Base-by-base conservation (phyloP, 495 filamentous ascomycete genomes). In the Penicillium desertorum region DNA sequence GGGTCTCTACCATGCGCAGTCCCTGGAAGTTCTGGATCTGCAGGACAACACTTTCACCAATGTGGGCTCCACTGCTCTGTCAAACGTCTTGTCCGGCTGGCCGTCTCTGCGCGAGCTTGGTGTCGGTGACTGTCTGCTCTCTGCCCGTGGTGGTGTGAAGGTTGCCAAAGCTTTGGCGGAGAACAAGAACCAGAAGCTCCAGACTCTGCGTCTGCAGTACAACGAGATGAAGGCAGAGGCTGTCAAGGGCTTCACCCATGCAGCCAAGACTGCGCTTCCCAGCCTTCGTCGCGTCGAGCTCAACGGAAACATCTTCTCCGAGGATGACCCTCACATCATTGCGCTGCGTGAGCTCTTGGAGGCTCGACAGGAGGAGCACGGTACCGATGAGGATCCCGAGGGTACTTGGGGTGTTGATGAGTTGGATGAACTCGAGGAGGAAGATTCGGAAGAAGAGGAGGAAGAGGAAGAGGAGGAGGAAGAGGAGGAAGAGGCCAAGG, bases 31-130 rank as follows among this genome's bases (percentile, higher is more conserved):
- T 43, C 70, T 98, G 36, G 94, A 98, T 80, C 73, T 98, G 62
- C 92, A 98, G 75, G 94, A 98, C 69, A 98, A 98, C 73, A 97
- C 94, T 11, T 98, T 98, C 67, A 98, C 95, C 8, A 61, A 85
- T 34, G 75, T 80, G 55, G 94, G 92, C 8, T 90, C 92, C 5
- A 84, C 76, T 62, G 91, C 92, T 29, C 77, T 98, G 42, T 85
- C 88, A 4, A 81, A 81, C 57, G 91, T 90, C 16, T 78, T 91
- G 27, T 77, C 81, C 0, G 77, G 81, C 48, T 98, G 94, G 94
- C 74, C 77, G 11, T 79, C 86, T 45, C 78, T 98, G 45, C 71
- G 79, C 60, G 95, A 97, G 72, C 78, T 98, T 22, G 93, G 91
- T 46, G 85, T 98, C 36, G 89, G 91, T 22, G 94, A 98, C 70